Conservation (phyloP, 164 flowering plant species). For the Tetracentron sinense region DNA sequence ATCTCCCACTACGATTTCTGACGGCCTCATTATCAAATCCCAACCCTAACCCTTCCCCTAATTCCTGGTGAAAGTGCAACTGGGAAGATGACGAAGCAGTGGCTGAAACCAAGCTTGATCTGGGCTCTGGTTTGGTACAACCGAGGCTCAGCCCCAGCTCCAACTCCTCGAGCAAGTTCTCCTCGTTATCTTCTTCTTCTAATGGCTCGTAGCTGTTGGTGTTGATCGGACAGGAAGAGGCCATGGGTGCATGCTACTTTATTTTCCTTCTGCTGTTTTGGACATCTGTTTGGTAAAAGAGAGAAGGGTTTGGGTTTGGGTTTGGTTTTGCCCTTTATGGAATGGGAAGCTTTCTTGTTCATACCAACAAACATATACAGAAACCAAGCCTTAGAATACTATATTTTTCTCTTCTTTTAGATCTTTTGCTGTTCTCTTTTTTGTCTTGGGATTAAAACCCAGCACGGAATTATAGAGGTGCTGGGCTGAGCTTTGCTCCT, state of each 20-base stretch:
- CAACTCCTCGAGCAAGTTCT: conserved; percentile 23
- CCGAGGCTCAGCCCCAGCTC: conserved; percentile 13
- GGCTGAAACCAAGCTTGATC: not conserved
- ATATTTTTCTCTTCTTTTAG: not conserved
- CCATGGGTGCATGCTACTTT: conserved; percentile 14
- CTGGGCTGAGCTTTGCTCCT: conserved; percentile 9
- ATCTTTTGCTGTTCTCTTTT: not conserved
- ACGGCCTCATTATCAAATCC: conserved; percentile 15
- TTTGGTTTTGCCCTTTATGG: conserved; percentile 17
- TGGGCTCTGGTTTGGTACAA: not conserved
- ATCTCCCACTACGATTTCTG: conserved; percentile 8
- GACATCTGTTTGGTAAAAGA: conserved; percentile 4
- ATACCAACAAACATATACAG: not conserved
- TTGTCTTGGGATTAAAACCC: conserved; percentile 9
- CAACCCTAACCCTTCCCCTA: conserved; percentile 22
- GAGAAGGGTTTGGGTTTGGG: not conserved
- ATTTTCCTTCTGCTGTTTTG: not conserved
- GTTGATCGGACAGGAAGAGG: not conserved
- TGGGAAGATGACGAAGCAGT: not conserved
- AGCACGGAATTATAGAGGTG: conserved; percentile 18
- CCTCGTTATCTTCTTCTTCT: not conserved
- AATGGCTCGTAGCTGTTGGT: not conserved
- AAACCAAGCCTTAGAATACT: not conserved
- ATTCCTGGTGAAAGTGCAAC: not conserved
- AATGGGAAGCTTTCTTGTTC: conserved; percentile 9